A percentile compares a stretch with the other conserved stretches of the same genome.
Conservation (phyloP, 1,284 basidiomycete genomes). For the Coriolopsis trogii region DNA sequence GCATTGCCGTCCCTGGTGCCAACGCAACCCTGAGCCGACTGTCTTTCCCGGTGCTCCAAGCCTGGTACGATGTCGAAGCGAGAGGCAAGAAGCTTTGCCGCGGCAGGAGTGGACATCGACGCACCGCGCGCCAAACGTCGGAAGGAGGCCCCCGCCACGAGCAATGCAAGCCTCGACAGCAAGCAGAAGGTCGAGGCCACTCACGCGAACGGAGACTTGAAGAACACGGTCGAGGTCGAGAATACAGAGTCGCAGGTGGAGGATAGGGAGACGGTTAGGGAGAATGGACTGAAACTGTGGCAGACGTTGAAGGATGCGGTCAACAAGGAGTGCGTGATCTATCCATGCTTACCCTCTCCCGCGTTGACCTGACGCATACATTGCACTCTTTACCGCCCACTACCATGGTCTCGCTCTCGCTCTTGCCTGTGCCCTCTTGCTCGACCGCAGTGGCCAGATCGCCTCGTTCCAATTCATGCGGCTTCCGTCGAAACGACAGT, state of each 20-base stretch:
- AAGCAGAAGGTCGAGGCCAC: slow-evolving; percentile 22
- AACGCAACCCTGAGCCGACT: slow-evolving; percentile 12
- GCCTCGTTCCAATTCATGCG: slow-evolving; percentile 76
- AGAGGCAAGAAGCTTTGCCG: slow-evolving; percentile 52
- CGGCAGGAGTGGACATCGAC: slow-evolving; percentile 55
- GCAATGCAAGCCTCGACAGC: slow-evolving; percentile 27
- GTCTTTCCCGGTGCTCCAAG: slow-evolving; percentile 5
- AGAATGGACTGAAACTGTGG: slow-evolving; percentile 70
- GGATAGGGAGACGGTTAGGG: slow-evolving; percentile 49
- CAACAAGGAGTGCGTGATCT: slow-evolving; percentile 78
- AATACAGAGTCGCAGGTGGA: slow-evolving; percentile 32
- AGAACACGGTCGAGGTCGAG: slow-evolving; percentile 23
- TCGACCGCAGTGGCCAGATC: slow-evolving; percentile 55
- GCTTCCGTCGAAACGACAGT: slow-evolving; percentile 75
- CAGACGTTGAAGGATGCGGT: slow-evolving; percentile 76
- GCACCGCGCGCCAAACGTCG: slow-evolving; percentile 71
- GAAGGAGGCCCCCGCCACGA: slow-evolving; percentile 49
- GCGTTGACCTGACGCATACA: slow-evolving; percentile 31
- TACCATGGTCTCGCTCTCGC: slow-evolving; percentile 9
- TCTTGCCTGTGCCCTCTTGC: not conserved
- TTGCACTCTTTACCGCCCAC: slow-evolving; percentile 19
- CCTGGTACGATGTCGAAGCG: slow-evolving; percentile 60
- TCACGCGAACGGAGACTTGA: slow-evolving; percentile 30
- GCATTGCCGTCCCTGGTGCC: slow-evolving; percentile 14
- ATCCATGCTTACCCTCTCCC: slow-evolving; percentile 29